Conservation (phyloP, 108 stramenopile genomes). For the Skeletonema tropicum region DNA sequence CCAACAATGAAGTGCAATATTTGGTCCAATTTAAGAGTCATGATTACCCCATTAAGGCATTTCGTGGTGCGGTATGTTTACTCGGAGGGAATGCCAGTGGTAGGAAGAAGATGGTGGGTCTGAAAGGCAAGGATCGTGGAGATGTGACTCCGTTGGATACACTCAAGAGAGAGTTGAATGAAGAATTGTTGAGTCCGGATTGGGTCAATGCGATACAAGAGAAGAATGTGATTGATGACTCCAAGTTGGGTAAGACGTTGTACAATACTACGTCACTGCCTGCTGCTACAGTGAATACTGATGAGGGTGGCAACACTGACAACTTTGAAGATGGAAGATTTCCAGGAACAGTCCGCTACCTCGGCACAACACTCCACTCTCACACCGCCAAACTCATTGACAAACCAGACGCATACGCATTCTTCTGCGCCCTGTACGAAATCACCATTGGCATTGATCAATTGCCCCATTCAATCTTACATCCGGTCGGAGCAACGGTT, state of each 20-base stretch:
- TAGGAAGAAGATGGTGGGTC: conserved; percentile 17
- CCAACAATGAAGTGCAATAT: conserved; percentile 23
- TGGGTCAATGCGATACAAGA: conserved; percentile 35
- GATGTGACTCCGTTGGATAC: conserved; percentile 41
- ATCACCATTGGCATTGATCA: conserved; percentile 29
- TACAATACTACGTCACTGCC: not conserved
- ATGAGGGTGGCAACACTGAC: not conserved
- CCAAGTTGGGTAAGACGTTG: conserved; percentile 1
- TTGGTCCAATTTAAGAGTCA: conserved; percentile 51
- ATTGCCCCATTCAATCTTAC: conserved; percentile 27
- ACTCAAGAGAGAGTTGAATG: conserved; percentile 40
- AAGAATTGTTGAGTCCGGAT: conserved; percentile 29
- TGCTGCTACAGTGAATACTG: not conserved
- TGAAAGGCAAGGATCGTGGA: not conserved
- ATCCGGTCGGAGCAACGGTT: conserved; percentile 39
- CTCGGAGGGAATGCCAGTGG: conserved; percentile 43
- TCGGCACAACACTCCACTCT: conserved; percentile 35
- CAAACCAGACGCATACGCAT: conserved; percentile 32
- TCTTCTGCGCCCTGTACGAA: conserved; percentile 48
- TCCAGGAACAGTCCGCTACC: conserved; percentile 34
- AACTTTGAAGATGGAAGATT: not conserved
- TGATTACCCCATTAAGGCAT: conserved; percentile 50
- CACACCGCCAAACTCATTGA: conserved; percentile 25
- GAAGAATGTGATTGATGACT: conserved; percentile 21
- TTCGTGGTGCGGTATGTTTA: conserved; percentile 40